Evolutionary conservation across 1,284 basidiomycete genomes (phyloP).

Genomic region (Sanghuangporus weigelae): DNA sequence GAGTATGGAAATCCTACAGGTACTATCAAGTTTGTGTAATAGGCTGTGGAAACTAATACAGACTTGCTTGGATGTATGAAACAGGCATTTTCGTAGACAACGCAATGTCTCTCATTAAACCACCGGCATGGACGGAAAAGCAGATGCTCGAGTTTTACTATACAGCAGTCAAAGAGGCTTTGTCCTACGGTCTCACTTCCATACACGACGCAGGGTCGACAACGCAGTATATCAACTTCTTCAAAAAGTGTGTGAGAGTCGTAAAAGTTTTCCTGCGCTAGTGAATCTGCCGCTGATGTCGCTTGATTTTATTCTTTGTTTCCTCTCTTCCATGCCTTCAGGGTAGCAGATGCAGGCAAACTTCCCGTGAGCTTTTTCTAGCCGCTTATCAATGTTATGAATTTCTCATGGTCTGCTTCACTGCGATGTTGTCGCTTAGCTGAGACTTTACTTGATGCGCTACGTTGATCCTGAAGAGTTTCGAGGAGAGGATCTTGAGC

Average conservation of each 20-base stretch:
- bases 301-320: neutral
- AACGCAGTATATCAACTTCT: constrained; percentile 56
- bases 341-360: constrained; percentile 45
- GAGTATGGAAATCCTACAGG: constrained; percentile 66
- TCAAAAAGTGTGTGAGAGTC: constrained; percentile 45
- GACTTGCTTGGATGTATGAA: no score
- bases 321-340: neutral
- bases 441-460: constrained; percentile 78
- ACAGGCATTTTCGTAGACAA: constrained; percentile 69
- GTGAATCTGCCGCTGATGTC: neutral
- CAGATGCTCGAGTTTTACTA: constrained; percentile 59
- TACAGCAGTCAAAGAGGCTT: constrained; percentile 60
- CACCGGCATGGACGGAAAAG: constrained; percentile 56
- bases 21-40: constrained; percentile 25
- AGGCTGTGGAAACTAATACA: neutral
- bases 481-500: constrained; percentile 61
- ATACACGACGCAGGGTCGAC: constrained; percentile 76
- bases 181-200: constrained; percentile 72
- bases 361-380: constrained; percentile 49
- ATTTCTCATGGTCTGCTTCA: neutral
- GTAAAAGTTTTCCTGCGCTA: neutral
- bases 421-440: constrained; percentile 32
- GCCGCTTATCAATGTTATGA: neutral
- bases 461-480: constrained; percentile 51
- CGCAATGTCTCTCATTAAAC: constrained; percentile 63